Evolutionary conservation across 192 early-diverging fungal genomes (phyloP), one percentile per base, ranked within the genome.

Genomic region (Mycoemilia scoparia): DNA sequence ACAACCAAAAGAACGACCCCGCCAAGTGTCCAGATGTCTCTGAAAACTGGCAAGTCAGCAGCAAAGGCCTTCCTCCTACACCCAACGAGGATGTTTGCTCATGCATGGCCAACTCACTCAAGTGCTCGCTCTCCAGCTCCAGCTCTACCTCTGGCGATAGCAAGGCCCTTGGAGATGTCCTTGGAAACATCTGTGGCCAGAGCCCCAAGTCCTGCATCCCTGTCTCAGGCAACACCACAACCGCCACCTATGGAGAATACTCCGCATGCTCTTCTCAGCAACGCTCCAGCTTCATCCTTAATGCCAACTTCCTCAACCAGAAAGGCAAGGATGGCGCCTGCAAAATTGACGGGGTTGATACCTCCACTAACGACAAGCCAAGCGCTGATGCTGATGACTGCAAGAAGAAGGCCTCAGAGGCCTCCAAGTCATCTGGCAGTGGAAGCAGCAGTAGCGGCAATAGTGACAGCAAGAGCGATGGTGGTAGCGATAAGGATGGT

Each of bases 31-130:
- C 78, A 3, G 18, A 51, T 8, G 45, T 47, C 29, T 45, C 53
- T 39, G 11, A 46, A 9, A 45, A 26, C 3, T 82, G 76, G 78
- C 51, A 59, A 19, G 66, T 67, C 25, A 69, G 57, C 22, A 44
- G 45, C 7, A 58, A 51, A 5, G 38, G 22, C 4, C 47, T 82
- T 12, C 70, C 78, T 5, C 72, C 74, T 5, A 77, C 73, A 6
- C 78, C 78, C 11, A 73, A 69, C 0, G 40, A 54, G 8, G 50
- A 58, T 17, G 56, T 66, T 24, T 82, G 78, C 41, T 43, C 67
- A 20, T 76, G 75, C 55, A 71, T 77, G 71, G 42, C 71, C 32
- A 49, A 71, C 23, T 64, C 61, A 1, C 38, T 82, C 21, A 49
- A 61, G 35, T 75, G 74, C 53, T 41, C 53, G 4, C 27, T 59